These are phyloP conservation scores for Penicillium brasilianum DNA, from an alignment of 2,329 filamentous ascomycete species.

Conservation along the genomic window DNA sequence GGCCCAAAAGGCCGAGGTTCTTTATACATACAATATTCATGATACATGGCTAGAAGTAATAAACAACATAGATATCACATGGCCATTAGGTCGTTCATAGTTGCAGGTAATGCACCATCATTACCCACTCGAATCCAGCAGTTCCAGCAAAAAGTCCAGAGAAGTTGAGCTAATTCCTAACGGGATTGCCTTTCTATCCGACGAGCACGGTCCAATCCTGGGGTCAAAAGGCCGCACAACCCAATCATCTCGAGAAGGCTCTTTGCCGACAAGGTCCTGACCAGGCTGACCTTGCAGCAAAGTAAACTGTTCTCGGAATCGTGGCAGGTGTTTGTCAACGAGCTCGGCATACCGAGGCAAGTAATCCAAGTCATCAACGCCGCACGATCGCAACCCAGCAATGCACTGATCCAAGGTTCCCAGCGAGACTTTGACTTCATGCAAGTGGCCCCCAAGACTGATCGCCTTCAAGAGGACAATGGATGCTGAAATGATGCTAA, in stretches of 20 bases:
- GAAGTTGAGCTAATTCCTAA: neutral
- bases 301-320: neutral
- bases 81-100: neutral
- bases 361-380: neutral
- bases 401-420: neutral
- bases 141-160: neutral
- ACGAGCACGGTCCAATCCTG: neutral
- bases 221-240: neutral
- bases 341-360: neutral
- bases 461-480: neutral
- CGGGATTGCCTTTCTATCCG: neutral
- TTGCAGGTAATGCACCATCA: neutral
- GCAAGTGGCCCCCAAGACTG: neutral
- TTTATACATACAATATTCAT: neutral
- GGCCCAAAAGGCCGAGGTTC: neutral
- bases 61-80: neutral
- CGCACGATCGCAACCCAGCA: neutral
- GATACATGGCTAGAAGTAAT: neutral
- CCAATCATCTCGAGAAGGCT: neutral
- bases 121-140: neutral
- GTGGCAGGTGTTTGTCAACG: neutral
- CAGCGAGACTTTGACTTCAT: neutral
- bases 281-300: neutral
- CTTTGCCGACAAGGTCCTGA: neutral
- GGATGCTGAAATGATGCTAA: neutral